These are phyloP conservation scores for Paraglomus occultum DNA, from an alignment of 192 early-diverging fungal species.

Conservation along the genomic window DNA sequence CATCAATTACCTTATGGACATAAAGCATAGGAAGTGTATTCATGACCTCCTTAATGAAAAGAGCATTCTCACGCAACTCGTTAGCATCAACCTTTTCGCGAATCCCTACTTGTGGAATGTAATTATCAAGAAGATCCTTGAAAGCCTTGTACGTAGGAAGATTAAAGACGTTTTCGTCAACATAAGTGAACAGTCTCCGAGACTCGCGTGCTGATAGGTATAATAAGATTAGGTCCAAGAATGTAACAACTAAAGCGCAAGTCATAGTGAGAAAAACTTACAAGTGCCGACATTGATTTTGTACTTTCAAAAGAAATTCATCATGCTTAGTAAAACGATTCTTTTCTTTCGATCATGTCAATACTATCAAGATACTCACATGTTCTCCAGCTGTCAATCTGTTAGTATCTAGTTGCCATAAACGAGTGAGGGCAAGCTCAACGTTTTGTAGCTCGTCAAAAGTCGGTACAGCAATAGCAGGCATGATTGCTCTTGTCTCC, in stretches of 20 bases:
- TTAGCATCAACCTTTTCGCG: constrained; percentile 6
- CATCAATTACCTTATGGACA: constrained; percentile 6
- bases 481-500: too few relatives aligned
- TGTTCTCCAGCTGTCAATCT: constrained; percentile 17
- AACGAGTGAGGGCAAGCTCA: neutral
- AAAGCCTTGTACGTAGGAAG: constrained; percentile 18
- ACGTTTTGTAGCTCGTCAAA: constrained; percentile 9
- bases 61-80: constrained; percentile 19
- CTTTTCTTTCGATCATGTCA: too few relatives aligned
- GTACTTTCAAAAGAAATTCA: too few relatives aligned
- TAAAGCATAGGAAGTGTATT: constrained; percentile 24
- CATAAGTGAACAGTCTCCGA: neutral
- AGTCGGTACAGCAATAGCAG: neutral
- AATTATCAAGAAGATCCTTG: constrained; percentile 26
- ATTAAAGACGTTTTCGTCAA: neutral
- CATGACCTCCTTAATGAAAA: constrained; percentile 3
- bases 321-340: too few relatives aligned
- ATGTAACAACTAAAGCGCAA: too few relatives aligned
- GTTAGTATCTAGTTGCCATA: constrained; percentile 25
- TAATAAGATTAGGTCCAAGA: too few relatives aligned
- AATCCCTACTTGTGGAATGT: constrained; percentile 27
- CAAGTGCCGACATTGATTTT: too few relatives aligned
- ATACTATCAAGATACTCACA: neutral
- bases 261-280: too few relatives aligned
- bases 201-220: too few relatives aligned